phyloP scores from a whole-genome alignment of 805 yeast species.

The Kregervanrija pseudodelftensis region DNA sequence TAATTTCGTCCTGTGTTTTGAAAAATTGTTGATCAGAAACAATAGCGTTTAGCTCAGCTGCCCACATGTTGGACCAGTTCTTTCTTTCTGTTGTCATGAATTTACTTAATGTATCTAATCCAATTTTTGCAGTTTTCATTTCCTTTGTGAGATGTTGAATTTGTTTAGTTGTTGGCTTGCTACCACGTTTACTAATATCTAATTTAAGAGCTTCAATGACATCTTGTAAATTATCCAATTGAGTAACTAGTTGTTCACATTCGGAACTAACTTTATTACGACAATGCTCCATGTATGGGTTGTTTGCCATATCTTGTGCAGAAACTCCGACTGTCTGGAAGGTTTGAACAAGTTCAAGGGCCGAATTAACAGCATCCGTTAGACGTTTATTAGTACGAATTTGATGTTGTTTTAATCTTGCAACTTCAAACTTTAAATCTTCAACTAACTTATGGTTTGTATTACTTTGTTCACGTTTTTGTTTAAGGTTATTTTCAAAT shows the following conservation, averaged over 20 bases:
- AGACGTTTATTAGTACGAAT: conserved; percentile 34
- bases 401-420: conserved; percentile 52
- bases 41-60: conserved; percentile 77
- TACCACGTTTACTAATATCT: conserved; percentile 89
- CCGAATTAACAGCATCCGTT: conserved; percentile 34
- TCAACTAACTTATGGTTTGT: conserved; percentile 27
- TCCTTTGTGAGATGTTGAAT: conserved; percentile 60
- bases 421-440: conserved; percentile 51
- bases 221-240: conserved; percentile 89
- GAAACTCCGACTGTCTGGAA: conserved; percentile 35
- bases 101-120: conserved; percentile 46
- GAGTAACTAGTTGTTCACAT: conserved; percentile 65
- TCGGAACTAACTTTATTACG: conserved; percentile 67
- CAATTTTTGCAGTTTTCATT: conserved; percentile 46
- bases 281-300: conserved; percentile 65
- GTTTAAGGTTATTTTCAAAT: conserved; percentile 8
- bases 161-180: conserved; percentile 70
- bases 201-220: conserved; percentile 80
- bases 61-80: conserved; percentile 90
- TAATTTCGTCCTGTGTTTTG: conserved; percentile 81
- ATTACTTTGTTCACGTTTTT: conserved; percentile 5
- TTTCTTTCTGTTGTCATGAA: conserved; percentile 69
- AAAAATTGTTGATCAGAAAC: conserved; percentile 93
- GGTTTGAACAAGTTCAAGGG: conserved; percentile 40
- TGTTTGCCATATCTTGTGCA: conserved; percentile 20